Conservation (phyloP, 768 basidiomycete species). For the Pholiota molesta region DNA sequence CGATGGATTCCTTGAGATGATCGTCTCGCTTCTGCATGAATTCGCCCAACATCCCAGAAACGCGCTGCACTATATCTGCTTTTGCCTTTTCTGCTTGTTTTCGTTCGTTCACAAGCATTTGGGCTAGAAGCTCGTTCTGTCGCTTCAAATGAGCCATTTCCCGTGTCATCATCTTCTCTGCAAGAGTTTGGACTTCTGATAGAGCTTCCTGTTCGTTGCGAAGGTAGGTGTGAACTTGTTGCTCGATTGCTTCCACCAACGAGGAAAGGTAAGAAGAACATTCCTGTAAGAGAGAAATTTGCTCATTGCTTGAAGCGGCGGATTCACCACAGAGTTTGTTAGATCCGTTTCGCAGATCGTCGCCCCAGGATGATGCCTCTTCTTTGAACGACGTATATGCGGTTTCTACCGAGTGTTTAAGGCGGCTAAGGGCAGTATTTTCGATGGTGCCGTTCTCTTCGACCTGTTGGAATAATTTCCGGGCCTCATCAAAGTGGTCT, state of each 20-base stretch:
- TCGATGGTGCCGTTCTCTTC: slow-evolving; percentile 59
- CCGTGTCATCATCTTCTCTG: slow-evolving; percentile 38
- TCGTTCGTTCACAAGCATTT: slow-evolving; percentile 69
- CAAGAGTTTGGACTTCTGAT: slow-evolving; percentile 49
- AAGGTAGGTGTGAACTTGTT: slow-evolving; percentile 60
- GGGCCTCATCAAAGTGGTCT: slow-evolving; percentile 57
- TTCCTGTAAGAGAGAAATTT: slow-evolving; percentile 56
- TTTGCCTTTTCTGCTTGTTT: slow-evolving; percentile 66
- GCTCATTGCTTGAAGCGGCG: slow-evolving; percentile 42
- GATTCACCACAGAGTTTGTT: slow-evolving; percentile 50
- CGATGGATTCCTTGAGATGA: slow-evolving; percentile 61
- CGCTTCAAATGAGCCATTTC: slow-evolving; percentile 67
- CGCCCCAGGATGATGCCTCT: slow-evolving; percentile 59
- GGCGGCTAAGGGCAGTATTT: slow-evolving; percentile 48
- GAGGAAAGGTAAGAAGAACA: slow-evolving; percentile 60
- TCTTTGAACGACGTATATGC: slow-evolving; percentile 49
- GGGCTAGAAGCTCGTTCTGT: slow-evolving; percentile 69
- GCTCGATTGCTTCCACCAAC: slow-evolving; percentile 61
- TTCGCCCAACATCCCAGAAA: slow-evolving; percentile 71
- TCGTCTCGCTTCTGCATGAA: slow-evolving; percentile 72
- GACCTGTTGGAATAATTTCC: slow-evolving; percentile 54
- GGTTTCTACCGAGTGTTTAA: slow-evolving; percentile 54
- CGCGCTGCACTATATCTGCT: slow-evolving; percentile 72
- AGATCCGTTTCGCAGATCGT: slow-evolving; percentile 49
- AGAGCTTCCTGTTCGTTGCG: slow-evolving; percentile 55